A percentile compares a stretch with the other conserved stretches of the same genome.
Conservation (phyloP, 2,329 filamentous ascomycete species). For the Cercospora beticola region DNA sequence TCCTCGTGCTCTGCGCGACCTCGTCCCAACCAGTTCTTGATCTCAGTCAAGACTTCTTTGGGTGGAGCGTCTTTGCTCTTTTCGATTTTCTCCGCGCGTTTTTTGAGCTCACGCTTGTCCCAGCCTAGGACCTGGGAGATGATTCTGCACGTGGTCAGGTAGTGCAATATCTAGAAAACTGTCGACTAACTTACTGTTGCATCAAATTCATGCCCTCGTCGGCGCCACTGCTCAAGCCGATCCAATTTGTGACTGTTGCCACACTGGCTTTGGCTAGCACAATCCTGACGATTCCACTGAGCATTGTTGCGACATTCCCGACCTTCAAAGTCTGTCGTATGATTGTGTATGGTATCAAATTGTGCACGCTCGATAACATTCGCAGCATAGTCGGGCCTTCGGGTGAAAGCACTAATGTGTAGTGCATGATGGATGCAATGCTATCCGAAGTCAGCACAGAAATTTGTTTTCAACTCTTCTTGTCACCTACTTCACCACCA, state of each 20-base stretch:
- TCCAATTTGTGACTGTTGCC: slow-evolving; percentile 73
- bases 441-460: slow-evolving; percentile 42
- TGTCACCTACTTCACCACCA: slow-evolving; percentile 64
- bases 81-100: slow-evolving; percentile 63
- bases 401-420: slow-evolving; percentile 69
- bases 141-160: slow-evolving; percentile 53
- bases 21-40: slow-evolving; percentile 59
- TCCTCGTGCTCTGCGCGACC: slow-evolving; percentile 59
- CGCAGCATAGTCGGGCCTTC: slow-evolving; percentile 73
- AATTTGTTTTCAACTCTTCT: not conserved
- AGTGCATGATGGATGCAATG: slow-evolving; percentile 71
- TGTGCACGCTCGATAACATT: slow-evolving; percentile 68
- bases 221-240: slow-evolving; percentile 68
- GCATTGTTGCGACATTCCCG: slow-evolving; percentile 79
- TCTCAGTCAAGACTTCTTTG: slow-evolving; percentile 61
- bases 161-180: not conserved
- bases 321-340: slow-evolving; percentile 72
- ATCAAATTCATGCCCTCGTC: slow-evolving; percentile 80
- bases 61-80: slow-evolving; percentile 58
- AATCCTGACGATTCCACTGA: slow-evolving; percentile 69
- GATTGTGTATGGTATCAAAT: slow-evolving; percentile 68
- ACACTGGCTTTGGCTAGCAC: slow-evolving; percentile 77
- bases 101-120: slow-evolving; percentile 70
- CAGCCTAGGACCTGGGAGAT: slow-evolving; percentile 70
- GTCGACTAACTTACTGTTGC: slow-evolving; percentile 52